A percentile compares a stretch with the other conserved stretches of the same genome.
Evolutionary conservation across 352 stramenopile genomes (phyloP).

Genomic region (Phytophthora fragariaefolia): DNA sequence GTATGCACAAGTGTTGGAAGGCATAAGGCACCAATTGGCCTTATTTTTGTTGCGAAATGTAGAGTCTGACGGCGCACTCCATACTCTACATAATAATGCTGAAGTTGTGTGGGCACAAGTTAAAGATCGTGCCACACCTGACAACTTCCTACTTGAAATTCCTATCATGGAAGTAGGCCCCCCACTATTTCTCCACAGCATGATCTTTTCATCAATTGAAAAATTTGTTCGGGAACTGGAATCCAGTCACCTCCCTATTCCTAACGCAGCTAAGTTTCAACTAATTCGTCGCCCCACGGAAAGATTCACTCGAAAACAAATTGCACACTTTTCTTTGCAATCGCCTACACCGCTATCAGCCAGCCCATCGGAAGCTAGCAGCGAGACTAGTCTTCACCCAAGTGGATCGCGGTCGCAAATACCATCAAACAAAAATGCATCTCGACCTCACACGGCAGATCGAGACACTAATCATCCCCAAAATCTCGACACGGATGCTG

Average conservation of each 20-base stretch:
- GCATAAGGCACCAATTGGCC: slow-evolving; percentile 31
- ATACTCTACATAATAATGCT: not conserved
- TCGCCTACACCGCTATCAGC: slow-evolving; percentile 13
- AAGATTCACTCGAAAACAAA: slow-evolving; percentile 62
- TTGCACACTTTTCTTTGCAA: slow-evolving; percentile 57
- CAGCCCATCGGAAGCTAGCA: slow-evolving; percentile 21
- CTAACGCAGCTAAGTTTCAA: slow-evolving; percentile 70
- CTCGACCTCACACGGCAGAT: slow-evolving; percentile 30
- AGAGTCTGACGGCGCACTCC: not conserved
- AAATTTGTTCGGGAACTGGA: slow-evolving; percentile 74
- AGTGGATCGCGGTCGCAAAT: slow-evolving; percentile 11
- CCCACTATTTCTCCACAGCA: slow-evolving; percentile 62
- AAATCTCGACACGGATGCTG: not conserved
- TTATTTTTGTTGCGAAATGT: slow-evolving; percentile 31
- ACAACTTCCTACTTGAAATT: slow-evolving; percentile 70
- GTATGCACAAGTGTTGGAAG: slow-evolving; percentile 36
- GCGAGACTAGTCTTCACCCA: slow-evolving; percentile 24
- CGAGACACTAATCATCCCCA: slow-evolving; percentile 16
- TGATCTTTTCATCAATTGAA: slow-evolving; percentile 62
- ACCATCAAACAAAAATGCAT: slow-evolving; percentile 21
- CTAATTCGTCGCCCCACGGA: slow-evolving; percentile 75
- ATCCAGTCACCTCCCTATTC: slow-evolving; percentile 64
- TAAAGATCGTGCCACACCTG: slow-evolving; percentile 35
- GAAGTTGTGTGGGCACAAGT: slow-evolving; percentile 10
- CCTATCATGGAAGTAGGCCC: slow-evolving; percentile 51